These are phyloP conservation scores for Dendrobium nobile DNA, from an alignment of 106 monocot species.

Conservation along the genomic window DNA sequence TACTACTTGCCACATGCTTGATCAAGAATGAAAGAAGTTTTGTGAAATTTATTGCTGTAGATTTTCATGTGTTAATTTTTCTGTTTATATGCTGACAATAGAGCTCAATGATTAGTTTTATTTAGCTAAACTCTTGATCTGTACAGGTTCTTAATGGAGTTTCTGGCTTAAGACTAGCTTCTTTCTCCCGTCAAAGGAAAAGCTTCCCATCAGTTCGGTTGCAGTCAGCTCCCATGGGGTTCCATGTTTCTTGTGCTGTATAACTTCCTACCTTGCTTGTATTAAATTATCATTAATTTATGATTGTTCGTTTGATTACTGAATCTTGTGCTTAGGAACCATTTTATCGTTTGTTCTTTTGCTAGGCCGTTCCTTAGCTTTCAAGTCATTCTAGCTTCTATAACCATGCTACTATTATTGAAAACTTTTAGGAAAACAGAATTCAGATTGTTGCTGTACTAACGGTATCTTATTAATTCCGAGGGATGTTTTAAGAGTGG, in stretches of 20 bases:
- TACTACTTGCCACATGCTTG: background rate
- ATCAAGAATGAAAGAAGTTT: background rate
- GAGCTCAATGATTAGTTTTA: background rate
- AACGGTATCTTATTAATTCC: background rate
- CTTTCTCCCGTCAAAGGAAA: constrained; percentile 22
- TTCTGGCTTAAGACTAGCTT: constrained; percentile 13
- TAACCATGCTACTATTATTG: background rate
- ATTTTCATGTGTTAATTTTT: background rate
- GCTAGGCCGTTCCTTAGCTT: background rate
- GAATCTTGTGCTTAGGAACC: background rate
- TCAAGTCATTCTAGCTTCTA: background rate
- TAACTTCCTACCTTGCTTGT: background rate
- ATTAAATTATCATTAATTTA: background rate
- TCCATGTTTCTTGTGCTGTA: constrained; percentile 22
- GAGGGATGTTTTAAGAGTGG: background rate
- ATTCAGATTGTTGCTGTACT: background rate
- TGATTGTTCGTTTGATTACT: background rate
- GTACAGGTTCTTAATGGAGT: constrained; percentile 13
- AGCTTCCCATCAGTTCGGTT: constrained; percentile 10
- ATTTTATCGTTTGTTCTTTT: background rate
- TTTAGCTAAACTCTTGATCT: background rate
- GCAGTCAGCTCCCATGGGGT: constrained; percentile 1
- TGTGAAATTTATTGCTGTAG: background rate
- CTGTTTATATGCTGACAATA: background rate
- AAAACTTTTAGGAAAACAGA: background rate